Base-by-base conservation (phyloP, 495 filamentous ascomycete species). In the Friedmanniomyces simplex region DNA sequence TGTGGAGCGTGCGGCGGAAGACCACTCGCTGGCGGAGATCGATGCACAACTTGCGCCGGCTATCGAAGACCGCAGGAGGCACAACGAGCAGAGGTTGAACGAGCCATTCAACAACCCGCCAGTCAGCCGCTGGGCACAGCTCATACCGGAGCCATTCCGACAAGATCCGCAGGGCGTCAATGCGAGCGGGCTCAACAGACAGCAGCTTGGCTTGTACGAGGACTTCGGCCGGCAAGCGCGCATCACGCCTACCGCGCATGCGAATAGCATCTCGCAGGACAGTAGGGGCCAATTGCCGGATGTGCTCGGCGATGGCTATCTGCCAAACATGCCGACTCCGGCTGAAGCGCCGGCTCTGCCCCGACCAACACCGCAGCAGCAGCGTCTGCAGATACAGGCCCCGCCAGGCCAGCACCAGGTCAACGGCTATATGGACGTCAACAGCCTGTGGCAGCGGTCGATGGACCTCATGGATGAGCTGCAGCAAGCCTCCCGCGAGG, bases 121-220 rank as follows among this genome's bases (percentile, higher is more conserved):
- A 24, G 79, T 93, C 67, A 94, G 82, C 66, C 83, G 86, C 30
- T 96, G 89, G 86, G 84, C 89, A 12, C 79, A 85, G 64, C 88
- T 85, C 28, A 95, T 99, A 57, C 89, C 91, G 0, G 84, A 90
- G 61, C 91, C 91, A 7, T 97, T 86, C 74, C 87, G 90, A 57
- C 79, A 93, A 64, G 80, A 81, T 45, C 80, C 83, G 14, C 56
- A 58, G 24, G 56, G 56, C 10, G 50, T 53, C 32, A 80, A 79
- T 39, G 55, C 56, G 14, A 55, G 56, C 21, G 93, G 94, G 7
- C 74, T 99, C 30, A 97, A 95, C 62, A 77, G 84, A 48, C 88
- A 96, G 63, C 93, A 99, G 67, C 80, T 96, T 74, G 87, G 86
- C 14, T 91, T 99, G 43, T 99, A 97, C 62, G 88, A 95, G 59